These are phyloP conservation scores for Phaeosphaeriaceae sp. DNA, from an alignment of 2,329 filamentous ascomycete species.

Conservation along the genomic window DNA sequence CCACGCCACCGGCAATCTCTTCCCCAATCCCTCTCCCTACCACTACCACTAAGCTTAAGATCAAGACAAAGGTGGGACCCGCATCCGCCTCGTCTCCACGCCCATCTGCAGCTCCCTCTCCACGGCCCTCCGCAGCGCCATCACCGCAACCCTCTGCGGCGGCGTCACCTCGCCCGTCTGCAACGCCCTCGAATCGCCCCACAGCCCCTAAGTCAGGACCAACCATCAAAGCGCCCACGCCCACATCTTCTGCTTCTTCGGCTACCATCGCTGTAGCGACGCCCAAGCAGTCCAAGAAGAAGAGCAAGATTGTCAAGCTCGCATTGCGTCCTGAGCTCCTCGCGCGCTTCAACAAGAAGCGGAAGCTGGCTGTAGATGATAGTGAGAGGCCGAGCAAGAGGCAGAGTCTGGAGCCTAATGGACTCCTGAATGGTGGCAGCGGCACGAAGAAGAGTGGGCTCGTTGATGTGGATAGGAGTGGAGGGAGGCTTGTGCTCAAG, in stretches of 20 bases:
- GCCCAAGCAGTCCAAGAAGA: constrained; percentile 25
- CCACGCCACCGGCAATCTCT: constrained; percentile 30
- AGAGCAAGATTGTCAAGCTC: constrained; percentile 37
- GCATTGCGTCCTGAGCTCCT: constrained; percentile 24
- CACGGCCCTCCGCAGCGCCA: constrained; percentile 15
- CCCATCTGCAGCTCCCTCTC: constrained; percentile 16
- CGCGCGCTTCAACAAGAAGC: constrained; percentile 26
- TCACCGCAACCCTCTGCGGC: constrained; percentile 13
- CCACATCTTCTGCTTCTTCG: neutral
- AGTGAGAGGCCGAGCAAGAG: constrained; percentile 36
- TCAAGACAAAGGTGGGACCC: constrained; percentile 30
- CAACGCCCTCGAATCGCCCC: constrained; percentile 1
- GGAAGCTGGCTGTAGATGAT: constrained; percentile 27
- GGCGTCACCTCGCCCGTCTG: constrained; percentile 15
- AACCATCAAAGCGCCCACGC: constrained; percentile 4
- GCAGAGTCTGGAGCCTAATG: constrained; percentile 34
- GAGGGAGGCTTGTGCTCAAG: constrained; percentile 23
- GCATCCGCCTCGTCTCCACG: constrained; percentile 4
- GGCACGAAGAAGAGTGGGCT: constrained; percentile 17
- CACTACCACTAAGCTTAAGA: constrained; percentile 37
- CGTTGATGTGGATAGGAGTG: constrained; percentile 26
- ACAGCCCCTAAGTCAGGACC: constrained; percentile 3
- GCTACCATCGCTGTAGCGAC: constrained; percentile 6
- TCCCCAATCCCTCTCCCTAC: constrained; percentile 33
- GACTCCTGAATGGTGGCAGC: constrained; percentile 13